Percentiles rank a stretch among this genome's conserved stretches.
Conservation (phyloP, 2,329 filamentous ascomycete genomes). For the Cladosporium phlei region DNA sequence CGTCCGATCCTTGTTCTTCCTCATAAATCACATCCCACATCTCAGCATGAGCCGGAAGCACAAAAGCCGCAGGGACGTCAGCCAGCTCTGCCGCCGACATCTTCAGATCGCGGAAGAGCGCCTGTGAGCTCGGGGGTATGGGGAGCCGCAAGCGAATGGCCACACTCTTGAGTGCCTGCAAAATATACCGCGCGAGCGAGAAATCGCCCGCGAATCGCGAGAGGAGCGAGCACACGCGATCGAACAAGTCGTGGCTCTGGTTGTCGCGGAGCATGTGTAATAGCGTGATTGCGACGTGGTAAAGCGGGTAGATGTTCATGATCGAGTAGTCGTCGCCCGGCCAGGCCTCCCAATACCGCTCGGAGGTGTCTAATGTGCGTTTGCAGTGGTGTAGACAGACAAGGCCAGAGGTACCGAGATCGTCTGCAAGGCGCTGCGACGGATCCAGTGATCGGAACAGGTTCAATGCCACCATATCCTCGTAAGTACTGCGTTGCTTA, state of each 20-base stretch:
- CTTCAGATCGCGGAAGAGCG: conserved; percentile 3
- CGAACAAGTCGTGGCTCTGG: conserved; percentile 10
- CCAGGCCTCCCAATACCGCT: conserved; percentile 10
- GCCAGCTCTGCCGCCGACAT: neutral
- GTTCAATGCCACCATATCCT: conserved; percentile 8
- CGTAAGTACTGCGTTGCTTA: neutral
- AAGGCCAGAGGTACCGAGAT: conserved; percentile 7
- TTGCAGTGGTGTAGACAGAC: conserved; percentile 11
- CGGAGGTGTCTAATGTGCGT: conserved; percentile 9
- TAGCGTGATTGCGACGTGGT: conserved; percentile 10
- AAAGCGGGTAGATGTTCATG: conserved; percentile 13
- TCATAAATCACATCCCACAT: conserved; percentile 13
- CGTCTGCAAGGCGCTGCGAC: neutral
- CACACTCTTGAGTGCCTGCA: conserved; percentile 7
- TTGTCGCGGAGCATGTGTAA: conserved; percentile 12
- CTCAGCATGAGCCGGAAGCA: conserved; percentile 34
- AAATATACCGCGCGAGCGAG: conserved; percentile 4
- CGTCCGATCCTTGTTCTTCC: neutral
- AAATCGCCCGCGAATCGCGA: conserved; percentile 5
- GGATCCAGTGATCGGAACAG: conserved; percentile 7
- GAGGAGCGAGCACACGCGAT: conserved; percentile 6
- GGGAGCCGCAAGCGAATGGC: conserved; percentile 6
- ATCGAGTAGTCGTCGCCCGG: conserved; percentile 10
- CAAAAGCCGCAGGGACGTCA: conserved; percentile 36
- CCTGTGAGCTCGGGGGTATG: neutral